A percentile compares a stretch with the other conserved stretches of the same genome.
phyloP scores from a whole-genome alignment of 768 basidiomycete genomes.

The Mycena indigotica region DNA sequence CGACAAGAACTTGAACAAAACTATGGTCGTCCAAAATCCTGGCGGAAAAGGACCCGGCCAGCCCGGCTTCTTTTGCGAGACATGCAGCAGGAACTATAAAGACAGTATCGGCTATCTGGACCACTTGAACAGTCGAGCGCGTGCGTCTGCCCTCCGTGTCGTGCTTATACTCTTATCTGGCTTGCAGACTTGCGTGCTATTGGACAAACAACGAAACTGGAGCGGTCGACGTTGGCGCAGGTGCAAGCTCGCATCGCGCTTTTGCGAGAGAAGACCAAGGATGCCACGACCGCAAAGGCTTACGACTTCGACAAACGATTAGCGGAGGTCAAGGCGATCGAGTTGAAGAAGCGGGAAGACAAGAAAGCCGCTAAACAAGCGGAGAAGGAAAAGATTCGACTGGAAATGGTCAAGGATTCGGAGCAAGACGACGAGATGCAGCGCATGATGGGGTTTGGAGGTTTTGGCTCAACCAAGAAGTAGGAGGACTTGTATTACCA shows the following conservation, averaged over 20 bases:
- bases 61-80: constrained; percentile 92
- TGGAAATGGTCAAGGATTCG: constrained; percentile 59
- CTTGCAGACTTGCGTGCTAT: constrained; percentile 79
- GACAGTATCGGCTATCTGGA: constrained; percentile 94
- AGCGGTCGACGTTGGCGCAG: constrained; percentile 88
- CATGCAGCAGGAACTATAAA: constrained; percentile 89
- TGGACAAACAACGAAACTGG: constrained; percentile 95
- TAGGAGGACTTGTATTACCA: constrained; percentile 33
- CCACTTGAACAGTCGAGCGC: constrained; percentile 91
- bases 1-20: constrained; percentile 94
- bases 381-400: constrained; percentile 69
- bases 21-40: constrained; percentile 87
- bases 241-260: constrained; percentile 89
- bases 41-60: constrained; percentile 85
- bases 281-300: constrained; percentile 80
- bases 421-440: constrained; percentile 69
- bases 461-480: constrained; percentile 87
- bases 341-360: constrained; percentile 64
- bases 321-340: constrained; percentile 76
- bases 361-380: constrained; percentile 82
- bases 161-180: constrained; percentile 7
- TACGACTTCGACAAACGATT: constrained; percentile 94
- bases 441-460: constrained; percentile 87
- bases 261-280: constrained; percentile 84
- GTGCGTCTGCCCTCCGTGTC: constrained; percentile 50